These are phyloP conservation scores for Colletotrichum siamense DNA, from an alignment of 2,329 filamentous ascomycete species.

Conservation along the genomic window DNA sequence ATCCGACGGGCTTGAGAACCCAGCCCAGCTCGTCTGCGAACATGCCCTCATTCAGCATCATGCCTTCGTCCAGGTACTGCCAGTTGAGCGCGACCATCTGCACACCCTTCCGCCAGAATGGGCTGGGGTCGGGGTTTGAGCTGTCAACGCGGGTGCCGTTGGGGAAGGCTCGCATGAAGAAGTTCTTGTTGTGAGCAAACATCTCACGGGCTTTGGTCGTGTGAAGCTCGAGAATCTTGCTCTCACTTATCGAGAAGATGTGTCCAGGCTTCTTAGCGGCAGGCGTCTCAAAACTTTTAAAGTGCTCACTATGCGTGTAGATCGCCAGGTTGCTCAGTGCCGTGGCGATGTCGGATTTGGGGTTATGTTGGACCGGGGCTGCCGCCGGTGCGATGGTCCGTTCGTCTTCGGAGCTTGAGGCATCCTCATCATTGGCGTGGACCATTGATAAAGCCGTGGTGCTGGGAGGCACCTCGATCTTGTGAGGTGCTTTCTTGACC, in stretches of 20 bases:
- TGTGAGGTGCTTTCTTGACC: conserved; percentile 66
- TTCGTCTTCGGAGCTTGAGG: conserved; percentile 52
- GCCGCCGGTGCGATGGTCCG: conserved; percentile 6
- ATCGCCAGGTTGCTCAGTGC: conserved; percentile 77
- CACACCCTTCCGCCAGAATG: conserved; percentile 91
- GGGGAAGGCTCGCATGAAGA: conserved; percentile 92
- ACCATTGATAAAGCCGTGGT: conserved; percentile 38
- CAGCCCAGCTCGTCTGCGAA: conserved; percentile 86
- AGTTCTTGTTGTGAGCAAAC: conserved; percentile 85
- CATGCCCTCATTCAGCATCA: conserved; percentile 98
- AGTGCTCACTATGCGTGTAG: conserved; percentile 87
- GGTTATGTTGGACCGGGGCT: conserved; percentile 35
- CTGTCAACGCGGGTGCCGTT: conserved; percentile 79
- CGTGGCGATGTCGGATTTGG: conserved; percentile 69
- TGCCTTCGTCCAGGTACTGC: conserved; percentile 92
- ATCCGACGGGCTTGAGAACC: conserved; percentile 82
- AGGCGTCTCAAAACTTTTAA: conserved; percentile 72
- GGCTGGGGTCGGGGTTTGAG: conserved; percentile 92
- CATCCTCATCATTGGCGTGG: conserved; percentile 39
- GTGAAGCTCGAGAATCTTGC: conserved; percentile 66
- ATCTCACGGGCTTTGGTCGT: conserved; percentile 74
- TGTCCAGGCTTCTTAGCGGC: conserved; percentile 64
- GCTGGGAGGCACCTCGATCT: conserved; percentile 33
- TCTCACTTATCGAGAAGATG: conserved; percentile 91
- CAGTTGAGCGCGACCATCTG: conserved; percentile 99